Percentiles rank a stretch among this genome's conserved stretches.
phyloP scores from a whole-genome alignment of 805 yeast genomes.

The Metschnikowia reukaufii region DNA sequence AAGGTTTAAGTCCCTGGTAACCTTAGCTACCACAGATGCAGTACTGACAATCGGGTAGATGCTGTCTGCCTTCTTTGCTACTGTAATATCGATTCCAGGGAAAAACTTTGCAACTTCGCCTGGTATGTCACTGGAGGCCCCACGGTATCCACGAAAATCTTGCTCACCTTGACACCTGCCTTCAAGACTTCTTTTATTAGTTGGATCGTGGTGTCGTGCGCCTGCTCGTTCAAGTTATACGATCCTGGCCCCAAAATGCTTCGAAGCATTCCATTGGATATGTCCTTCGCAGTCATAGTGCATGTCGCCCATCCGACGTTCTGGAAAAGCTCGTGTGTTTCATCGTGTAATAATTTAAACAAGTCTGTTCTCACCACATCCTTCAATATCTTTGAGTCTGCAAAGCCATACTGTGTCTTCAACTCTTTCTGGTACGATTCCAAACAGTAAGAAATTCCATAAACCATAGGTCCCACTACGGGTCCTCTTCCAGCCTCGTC shows the following conservation, averaged over 20 bases:
- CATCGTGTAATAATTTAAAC: slow-evolving; percentile 56
- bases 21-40: slow-evolving; percentile 95
- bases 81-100: slow-evolving; percentile 71
- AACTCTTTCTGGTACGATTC: slow-evolving; percentile 50
- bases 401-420: slow-evolving; percentile 68
- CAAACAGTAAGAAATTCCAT: slow-evolving; percentile 80
- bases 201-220: slow-evolving; percentile 89
- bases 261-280: slow-evolving; percentile 83
- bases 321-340: slow-evolving; percentile 42
- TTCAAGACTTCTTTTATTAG: slow-evolving; percentile 66
- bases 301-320: slow-evolving; percentile 89
- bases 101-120: slow-evolving; percentile 65
- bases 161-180: slow-evolving; percentile 61
- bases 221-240: slow-evolving; percentile 88
- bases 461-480: slow-evolving; percentile 96
- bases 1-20: slow-evolving; percentile 77
- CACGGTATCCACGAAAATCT: slow-evolving; percentile 90
- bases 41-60: slow-evolving; percentile 89
- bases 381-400: slow-evolving; percentile 86
- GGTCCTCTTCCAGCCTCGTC: slow-evolving; percentile 99
- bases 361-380: slow-evolving; percentile 66
- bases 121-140: slow-evolving; percentile 92
- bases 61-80: slow-evolving; percentile 94
- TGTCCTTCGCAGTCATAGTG: slow-evolving; percentile 82
- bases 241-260: slow-evolving; percentile 48